A percentile compares a stretch with the other conserved stretches of the same genome.
Conservation (phyloP, 805 yeast species). For the Pichia occidentalis region DNA sequence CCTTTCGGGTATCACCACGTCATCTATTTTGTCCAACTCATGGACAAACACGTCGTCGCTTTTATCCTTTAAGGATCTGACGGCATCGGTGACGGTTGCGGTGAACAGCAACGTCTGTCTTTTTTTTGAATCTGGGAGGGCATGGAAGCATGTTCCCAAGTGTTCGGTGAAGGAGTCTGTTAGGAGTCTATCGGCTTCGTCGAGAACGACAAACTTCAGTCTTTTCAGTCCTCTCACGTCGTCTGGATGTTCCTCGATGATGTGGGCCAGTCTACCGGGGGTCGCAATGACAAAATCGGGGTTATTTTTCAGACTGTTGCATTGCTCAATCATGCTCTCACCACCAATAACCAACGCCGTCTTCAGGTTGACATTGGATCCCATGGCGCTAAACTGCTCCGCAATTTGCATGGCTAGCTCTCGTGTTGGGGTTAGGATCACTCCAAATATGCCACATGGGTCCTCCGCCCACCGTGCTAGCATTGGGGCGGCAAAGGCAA, state of each 20-base stretch:
- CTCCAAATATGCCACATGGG: conserved; percentile 87
- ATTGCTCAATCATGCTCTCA: conserved; percentile 85
- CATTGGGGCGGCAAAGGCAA: conserved; percentile 98
- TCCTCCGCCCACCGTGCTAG: conserved; percentile 90
- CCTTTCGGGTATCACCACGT: conserved; percentile 74
- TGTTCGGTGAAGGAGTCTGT: conserved; percentile 80
- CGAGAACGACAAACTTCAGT: conserved; percentile 76
- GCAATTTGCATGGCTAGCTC: conserved; percentile 96
- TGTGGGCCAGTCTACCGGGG: conserved; percentile 93
- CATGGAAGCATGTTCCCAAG: conserved; percentile 61
- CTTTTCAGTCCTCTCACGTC: conserved; percentile 72
- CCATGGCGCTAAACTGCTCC: conserved; percentile 91
- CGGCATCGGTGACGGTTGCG: conserved; percentile 93
- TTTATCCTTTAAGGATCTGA: conserved; percentile 65
- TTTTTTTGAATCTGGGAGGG: conserved; percentile 60
- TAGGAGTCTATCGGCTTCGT: conserved; percentile 91
- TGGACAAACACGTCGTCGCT: conserved; percentile 59
- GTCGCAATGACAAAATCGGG: conserved; percentile 97
- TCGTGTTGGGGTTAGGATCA: conserved; percentile 85
- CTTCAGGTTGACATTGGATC: conserved; percentile 79
- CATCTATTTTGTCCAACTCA: conserved; percentile 67
- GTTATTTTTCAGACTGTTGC: conserved; percentile 66
- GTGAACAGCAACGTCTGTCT: conserved; percentile 91
- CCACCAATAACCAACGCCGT: conserved; percentile 92
- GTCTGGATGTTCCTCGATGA: conserved; percentile 82